A percentile compares a stretch with the other conserved stretches of the same genome.
Conservation (phyloP, 208 protist genomes). For the Crithidia sp. region DNA sequence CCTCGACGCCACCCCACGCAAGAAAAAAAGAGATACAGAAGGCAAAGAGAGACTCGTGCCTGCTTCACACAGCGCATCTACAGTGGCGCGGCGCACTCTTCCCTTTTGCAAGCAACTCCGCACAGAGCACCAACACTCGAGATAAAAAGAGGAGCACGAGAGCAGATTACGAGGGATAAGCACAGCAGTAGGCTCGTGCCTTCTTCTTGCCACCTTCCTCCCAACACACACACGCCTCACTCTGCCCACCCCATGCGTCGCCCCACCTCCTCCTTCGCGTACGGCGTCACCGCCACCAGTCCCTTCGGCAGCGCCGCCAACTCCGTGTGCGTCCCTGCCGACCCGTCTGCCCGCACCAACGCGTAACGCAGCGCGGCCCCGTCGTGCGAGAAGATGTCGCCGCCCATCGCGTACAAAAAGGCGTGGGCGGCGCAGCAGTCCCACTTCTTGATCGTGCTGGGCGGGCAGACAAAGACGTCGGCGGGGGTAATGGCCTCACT, state of each 20-base stretch:
- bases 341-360: background rate
- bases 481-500: constrained; percentile 10
- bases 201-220: no score
- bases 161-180: no score
- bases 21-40: no score
- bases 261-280: constrained; percentile 32
- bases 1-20: no score
- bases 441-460: constrained; percentile 70
- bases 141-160: no score
- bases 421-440: constrained; percentile 82
- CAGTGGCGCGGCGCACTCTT: no score
- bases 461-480: constrained; percentile 73
- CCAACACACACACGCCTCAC: no score
- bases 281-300: constrained; percentile 41
- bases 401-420: constrained; percentile 62
- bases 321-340: constrained; percentile 1
- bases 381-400: constrained; percentile 48
- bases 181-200: no score
- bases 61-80: no score
- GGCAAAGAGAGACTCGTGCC: no score
- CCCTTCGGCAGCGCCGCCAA: constrained; percentile 37
- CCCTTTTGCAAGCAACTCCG: no score
- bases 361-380: constrained; percentile 50
- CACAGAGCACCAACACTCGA: no score
- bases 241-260: constrained; percentile 44